Conservation (phyloP, 495 filamentous ascomycete species). For the Podospora tetraspora region DNA sequence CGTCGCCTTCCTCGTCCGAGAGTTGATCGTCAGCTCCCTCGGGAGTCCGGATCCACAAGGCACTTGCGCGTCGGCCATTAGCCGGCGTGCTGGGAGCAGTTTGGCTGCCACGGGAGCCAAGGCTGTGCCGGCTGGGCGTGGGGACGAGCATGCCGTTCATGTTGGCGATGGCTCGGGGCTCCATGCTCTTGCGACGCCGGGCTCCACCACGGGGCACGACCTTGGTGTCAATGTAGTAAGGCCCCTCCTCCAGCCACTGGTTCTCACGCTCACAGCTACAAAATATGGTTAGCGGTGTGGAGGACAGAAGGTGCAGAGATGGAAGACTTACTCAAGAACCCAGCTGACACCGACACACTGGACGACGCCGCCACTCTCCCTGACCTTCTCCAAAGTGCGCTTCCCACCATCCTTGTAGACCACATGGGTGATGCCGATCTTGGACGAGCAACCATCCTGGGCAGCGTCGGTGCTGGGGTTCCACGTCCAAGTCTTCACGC, state of each 20-base stretch:
- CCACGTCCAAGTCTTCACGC: constrained; percentile 81
- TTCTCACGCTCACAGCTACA: constrained; percentile 72
- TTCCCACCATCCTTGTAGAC: constrained; percentile 91
- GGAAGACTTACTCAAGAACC: constrained; percentile 70
- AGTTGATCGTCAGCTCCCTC: constrained; percentile 28
- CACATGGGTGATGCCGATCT: constrained; percentile 87
- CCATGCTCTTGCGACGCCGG: constrained; percentile 86
- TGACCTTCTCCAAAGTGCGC: constrained; percentile 81
- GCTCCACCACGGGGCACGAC: constrained; percentile 69
- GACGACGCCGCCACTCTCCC: constrained; percentile 66
- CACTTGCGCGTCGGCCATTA: constrained; percentile 45
- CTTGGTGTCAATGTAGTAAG: constrained; percentile 66
- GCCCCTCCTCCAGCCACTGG: constrained; percentile 63
- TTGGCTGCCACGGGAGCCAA: constrained; percentile 34
- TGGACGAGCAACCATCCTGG: constrained; percentile 37
- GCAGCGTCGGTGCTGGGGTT: constrained; percentile 49
- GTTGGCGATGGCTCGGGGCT: constrained; percentile 72
- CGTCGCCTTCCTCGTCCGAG: constrained; percentile 16
- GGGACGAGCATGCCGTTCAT: constrained; percentile 59
- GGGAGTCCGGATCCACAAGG: constrained; percentile 44
- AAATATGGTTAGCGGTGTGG: background rate
- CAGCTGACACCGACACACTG: constrained; percentile 81
- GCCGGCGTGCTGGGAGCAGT: constrained; percentile 29
- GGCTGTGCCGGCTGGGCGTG: constrained; percentile 34
- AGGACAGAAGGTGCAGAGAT: background rate